Evolutionary conservation across 2,329 filamentous ascomycete species (phyloP), one percentile per base, ranked within the genome.

Genomic region (Colletotrichum sp.): DNA sequence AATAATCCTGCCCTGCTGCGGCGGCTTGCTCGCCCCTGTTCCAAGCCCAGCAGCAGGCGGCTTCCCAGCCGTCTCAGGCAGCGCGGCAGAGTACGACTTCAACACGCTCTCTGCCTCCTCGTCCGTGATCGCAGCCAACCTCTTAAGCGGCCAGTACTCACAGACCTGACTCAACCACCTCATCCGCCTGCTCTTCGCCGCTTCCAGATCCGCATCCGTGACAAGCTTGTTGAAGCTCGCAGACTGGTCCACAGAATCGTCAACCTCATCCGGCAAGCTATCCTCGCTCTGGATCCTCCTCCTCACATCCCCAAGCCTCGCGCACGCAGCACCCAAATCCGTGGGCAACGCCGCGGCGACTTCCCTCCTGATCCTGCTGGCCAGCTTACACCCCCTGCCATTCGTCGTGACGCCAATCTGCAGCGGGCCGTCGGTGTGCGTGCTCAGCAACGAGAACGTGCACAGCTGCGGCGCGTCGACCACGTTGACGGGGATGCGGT

Each of bases 321-420:
- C 91, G 57, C 98, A 96, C 0, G 96, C 95, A 25, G 85, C 84
- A 8, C 97, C 97, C 8, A 98, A 89, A 22, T 94, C 90, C 3
- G 88, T 83, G 0, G 97, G 97, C 5, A 99, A 88, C 0, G 93
- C 92, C 1, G 96, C 91, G 3, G 95, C 94, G 76, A 99, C 94
- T 81, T 98, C 97, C 72, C 97, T 91, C 19, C 96, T 92, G 80
- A 99, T 95, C 30, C 97, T 91, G 12, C 95, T 95, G 8, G 97
- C 95, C 34, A 99, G 90, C 85, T 98, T 98, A 87, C 97, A 98
- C 3, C 97, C 97, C 80, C 94, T 93, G 25, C 97, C 96, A 74
- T 98, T 98, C 1, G 97, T 98, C 5, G 97, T 98, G 74, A 99
- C 94, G 77, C 97, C 97, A 76, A 99, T 94, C 83, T 98, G 97